Evolutionary conservation across 2,329 filamentous ascomycete species (phyloP).

Genomic region (Colletotrichum godetiae): DNA sequence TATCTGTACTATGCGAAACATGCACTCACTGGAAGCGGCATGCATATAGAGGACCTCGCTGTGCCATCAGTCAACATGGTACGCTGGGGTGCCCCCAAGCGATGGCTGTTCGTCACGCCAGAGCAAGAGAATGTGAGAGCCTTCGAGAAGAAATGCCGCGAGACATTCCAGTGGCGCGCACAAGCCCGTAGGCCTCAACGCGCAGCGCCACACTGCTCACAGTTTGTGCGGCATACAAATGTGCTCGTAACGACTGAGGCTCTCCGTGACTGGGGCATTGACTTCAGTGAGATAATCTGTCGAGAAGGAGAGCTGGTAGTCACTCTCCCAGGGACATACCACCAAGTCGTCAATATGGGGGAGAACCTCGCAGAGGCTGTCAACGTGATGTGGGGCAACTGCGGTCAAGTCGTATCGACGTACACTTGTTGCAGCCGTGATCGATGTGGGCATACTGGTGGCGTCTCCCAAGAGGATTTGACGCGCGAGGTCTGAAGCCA

Average conservation of each 20-base stretch:
- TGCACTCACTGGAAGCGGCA: background rate
- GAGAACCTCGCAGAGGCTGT: conserved; percentile 1
- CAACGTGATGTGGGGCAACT: background rate
- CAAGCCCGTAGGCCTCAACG: background rate
- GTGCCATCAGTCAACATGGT: background rate
- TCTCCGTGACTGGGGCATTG: background rate
- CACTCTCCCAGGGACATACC: background rate
- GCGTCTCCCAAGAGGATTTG: background rate
- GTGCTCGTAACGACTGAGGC: background rate
- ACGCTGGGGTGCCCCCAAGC: background rate
- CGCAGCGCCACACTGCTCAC: background rate
- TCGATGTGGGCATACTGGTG: background rate
- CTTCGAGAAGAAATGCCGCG: background rate
- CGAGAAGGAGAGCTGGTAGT: background rate
- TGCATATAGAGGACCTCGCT: background rate
- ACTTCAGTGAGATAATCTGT: background rate
- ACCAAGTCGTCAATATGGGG: background rate
- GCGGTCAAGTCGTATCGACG: background rate
- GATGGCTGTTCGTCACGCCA: background rate
- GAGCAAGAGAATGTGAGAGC: background rate
- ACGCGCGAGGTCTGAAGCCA: too few relatives aligned
- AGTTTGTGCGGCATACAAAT: background rate
- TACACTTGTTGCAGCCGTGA: background rate
- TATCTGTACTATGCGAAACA: conserved; percentile 10
- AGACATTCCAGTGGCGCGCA: background rate